Evolutionary conservation across 2,329 filamentous ascomycete genomes (phyloP), one percentile per base, ranked within the genome.

Genomic region (Coniochaeta ligniaria): DNA sequence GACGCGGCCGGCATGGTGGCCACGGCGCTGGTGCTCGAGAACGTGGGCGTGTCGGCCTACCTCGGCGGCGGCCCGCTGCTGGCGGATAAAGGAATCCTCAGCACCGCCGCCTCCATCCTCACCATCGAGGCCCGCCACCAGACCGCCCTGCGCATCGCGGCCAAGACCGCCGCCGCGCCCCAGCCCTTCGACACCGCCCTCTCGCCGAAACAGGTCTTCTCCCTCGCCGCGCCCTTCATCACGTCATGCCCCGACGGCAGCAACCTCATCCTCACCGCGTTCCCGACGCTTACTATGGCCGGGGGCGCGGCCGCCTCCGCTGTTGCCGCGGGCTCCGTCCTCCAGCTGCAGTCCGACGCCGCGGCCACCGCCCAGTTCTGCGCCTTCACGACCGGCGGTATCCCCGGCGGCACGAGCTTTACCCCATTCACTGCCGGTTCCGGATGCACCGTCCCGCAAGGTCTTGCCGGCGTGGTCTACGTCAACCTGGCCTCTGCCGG

Each of bases 51-150:
- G 35, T 88, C 86, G n/a, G 88, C 88, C 64, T 88, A 87, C 74
- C 83, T 91, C 16, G 89, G 88, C 62, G 89, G 87, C 28, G 88
- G 87, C 16, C 84, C 87, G 5, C 78, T 91, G 35, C 73, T 92
- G 63, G 79, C 82, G 54, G 79, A 80, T 60, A 76, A 80, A 57
- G 78, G 77, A 57, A 83, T 90, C 63, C 83, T 92, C 58, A 78
- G 81, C 62, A 83, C 85, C 22, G 89, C 89, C 2, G 89, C 81
- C 11, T 84, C 84, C 58, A 92, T 92, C 71, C 81, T 90, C 52
- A 89, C 88, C 26, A 82, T 90, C 62, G 89, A 92, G 75, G 81
- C 88, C 31, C 83, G 89, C 61, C 89, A 92, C 75, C 87, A 90
- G 74, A 87, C 86, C 63, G 86, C 89, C 73, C 84, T 92, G 73